These are phyloP conservation scores for Echium plantagineum DNA, from an alignment of 257 asterid genomes.

Conservation along the genomic window DNA sequence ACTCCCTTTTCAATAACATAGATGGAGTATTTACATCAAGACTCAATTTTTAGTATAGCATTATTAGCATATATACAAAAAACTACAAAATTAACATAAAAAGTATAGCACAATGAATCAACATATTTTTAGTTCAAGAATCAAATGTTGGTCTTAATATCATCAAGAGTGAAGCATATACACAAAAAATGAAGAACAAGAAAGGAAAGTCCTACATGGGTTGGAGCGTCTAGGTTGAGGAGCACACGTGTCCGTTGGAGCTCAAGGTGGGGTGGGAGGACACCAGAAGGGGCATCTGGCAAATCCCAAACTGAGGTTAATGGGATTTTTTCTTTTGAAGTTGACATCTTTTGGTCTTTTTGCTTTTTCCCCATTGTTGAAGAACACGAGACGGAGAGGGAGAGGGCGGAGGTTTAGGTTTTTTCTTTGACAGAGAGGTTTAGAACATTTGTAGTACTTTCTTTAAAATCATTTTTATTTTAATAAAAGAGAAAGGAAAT, in stretches of 20 bases:
- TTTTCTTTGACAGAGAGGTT: no score
- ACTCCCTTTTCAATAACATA: no score
- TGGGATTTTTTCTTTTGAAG: conserved; percentile 5
- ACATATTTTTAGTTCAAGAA: neutral
- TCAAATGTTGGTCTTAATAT: neutral
- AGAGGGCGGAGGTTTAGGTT: no score
- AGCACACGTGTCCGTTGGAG: conserved; percentile 61
- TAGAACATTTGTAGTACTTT: no score
- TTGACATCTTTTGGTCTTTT: conserved; percentile 8
- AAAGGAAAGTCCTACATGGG: conserved; percentile 30
- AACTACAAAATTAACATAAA: no score
- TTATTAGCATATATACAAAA: no score
- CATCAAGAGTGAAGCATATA: neutral
- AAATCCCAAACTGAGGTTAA: conserved; percentile 74
- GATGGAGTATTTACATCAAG: no score
- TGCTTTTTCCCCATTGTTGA: conserved; percentile 12
- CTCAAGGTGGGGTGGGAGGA: conserved; percentile 53
- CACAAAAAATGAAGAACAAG: no score
- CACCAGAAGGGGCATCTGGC: conserved; percentile 70
- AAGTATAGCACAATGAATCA: neutral
- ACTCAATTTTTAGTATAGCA: no score
- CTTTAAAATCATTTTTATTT: no score
- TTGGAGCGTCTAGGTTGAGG: conserved; percentile 65
- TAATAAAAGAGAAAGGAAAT: no score
- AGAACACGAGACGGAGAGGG: neutral